phyloP scores from a whole-genome alignment of 1,284 basidiomycete genomes.

The Agaricales sp. region DNA sequence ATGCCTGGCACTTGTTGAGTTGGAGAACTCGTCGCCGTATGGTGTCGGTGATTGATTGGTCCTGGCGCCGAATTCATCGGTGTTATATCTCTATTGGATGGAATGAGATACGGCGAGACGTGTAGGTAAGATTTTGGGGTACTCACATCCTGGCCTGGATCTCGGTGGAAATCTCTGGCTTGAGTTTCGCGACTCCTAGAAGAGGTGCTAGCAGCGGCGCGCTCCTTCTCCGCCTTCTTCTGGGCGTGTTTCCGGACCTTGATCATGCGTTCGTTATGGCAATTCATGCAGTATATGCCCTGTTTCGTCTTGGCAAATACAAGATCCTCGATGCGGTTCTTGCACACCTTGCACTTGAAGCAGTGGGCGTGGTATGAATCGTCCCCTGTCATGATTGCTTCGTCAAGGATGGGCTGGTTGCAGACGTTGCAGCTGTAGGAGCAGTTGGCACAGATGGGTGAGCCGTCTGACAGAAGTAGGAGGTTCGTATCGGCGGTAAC shows the following conservation, averaged over 20 bases:
- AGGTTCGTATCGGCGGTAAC: constrained; percentile 93
- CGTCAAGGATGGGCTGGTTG: constrained; percentile 85
- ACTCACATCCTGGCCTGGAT: constrained; percentile 9
- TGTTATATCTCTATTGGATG: constrained; percentile 14
- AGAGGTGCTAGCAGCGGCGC: constrained; percentile 20
- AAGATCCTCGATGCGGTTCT: constrained; percentile 91
- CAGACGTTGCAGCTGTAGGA: constrained; percentile 96
- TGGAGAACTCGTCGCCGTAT: not conserved
- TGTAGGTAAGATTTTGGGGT: not conserved
- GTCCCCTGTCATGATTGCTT: constrained; percentile 98
- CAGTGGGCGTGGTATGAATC: constrained; percentile 98
- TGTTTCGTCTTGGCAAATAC: constrained; percentile 98
- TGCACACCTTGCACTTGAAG: constrained; percentile 96
- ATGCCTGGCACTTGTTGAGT: not conserved
- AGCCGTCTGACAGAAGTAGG: constrained; percentile 90
- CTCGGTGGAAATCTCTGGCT: constrained; percentile 24
- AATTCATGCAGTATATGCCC: constrained; percentile 98
- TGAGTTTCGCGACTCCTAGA: constrained; percentile 34
- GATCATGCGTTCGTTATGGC: constrained; percentile 95
- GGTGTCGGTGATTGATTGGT: not conserved
- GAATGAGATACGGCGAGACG: constrained; percentile 9
- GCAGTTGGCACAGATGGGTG: constrained; percentile 94
- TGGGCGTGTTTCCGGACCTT: constrained; percentile 86
- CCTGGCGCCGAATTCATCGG: constrained; percentile 1
- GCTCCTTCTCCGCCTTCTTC: constrained; percentile 40